Evolutionary conservation across 2,329 filamentous ascomycete genomes (phyloP).

Genomic region (Neopestalotiopsis clavispora): DNA sequence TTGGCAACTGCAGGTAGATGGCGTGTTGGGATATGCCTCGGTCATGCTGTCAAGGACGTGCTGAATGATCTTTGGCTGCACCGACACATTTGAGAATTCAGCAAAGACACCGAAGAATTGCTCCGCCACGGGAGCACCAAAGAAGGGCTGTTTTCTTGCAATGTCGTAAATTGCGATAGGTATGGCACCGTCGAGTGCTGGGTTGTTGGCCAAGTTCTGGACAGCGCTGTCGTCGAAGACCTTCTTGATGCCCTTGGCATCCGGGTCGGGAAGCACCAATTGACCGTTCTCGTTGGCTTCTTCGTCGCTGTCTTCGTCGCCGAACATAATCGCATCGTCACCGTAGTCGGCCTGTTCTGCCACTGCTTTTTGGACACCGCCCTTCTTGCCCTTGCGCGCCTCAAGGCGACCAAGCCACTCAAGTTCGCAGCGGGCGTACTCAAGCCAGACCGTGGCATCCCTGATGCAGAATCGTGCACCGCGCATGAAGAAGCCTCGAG

Average conservation of each 20-base stretch:
- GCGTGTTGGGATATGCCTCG: conserved; percentile 61
- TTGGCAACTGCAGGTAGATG: conserved; percentile 71
- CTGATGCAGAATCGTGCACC: conserved; percentile 87
- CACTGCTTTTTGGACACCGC: conserved; percentile 48
- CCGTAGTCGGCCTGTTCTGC: conserved; percentile 60
- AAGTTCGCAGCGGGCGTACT: conserved; percentile 91
- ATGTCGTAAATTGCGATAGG: conserved; percentile 91
- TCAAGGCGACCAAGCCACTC: conserved; percentile 86
- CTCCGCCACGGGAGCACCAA: conserved; percentile 68
- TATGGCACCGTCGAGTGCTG: conserved; percentile 90
- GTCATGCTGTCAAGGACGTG: conserved; percentile 74
- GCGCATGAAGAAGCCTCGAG: conserved; percentile 84
- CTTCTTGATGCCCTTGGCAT: conserved; percentile 44
- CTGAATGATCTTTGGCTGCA: conserved; percentile 68
- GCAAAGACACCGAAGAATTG: conserved; percentile 82
- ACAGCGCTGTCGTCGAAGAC: conserved; percentile 51
- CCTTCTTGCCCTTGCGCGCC: conserved; percentile 62
- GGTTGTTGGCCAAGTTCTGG: conserved; percentile 68
- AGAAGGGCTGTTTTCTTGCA: conserved; percentile 77
- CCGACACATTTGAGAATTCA: conserved; percentile 69
- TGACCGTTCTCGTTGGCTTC: conserved; percentile 44
- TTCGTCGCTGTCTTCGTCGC: conserved; percentile 50
- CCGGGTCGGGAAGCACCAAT: conserved; percentile 50
- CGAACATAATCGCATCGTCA: conserved; percentile 50
- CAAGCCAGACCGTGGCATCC: conserved; percentile 78